Evolutionary conservation across 2,329 filamentous ascomycete genomes (phyloP), one percentile per base, ranked within the genome.

Genomic region (Canariomyces notabilis): DNA sequence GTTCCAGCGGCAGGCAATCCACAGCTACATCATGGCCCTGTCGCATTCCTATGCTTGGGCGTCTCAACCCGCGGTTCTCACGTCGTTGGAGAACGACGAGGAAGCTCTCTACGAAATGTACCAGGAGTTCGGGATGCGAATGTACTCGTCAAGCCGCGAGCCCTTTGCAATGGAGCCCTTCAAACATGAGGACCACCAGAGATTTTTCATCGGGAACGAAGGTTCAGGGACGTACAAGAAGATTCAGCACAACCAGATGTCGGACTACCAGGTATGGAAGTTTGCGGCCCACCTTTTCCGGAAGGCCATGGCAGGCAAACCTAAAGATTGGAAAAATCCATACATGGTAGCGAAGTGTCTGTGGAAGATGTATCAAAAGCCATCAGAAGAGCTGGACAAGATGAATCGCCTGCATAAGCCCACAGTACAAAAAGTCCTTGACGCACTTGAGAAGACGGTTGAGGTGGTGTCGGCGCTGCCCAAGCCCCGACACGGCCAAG

Each of bases 1-100:
- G 42, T 78, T 86, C 50, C 88, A 95, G 63, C 80, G 88, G 23
- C 81, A 80, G 57, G 83, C 88, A 1, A 90, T 95, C 37, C 88
- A 95, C 63, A 91, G 87, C 61, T 88, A 87, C 57, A 79, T 75
- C 0, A 68, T 82, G 32, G 77, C 77, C 0, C 58, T 82, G 12
- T 81, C 78, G 0, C 73, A 80, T 51, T 80, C 76, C 0, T 72
- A 77, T 47, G 77, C 74, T 0, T 70, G 70, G 49, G 63, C 68
- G 14, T 65, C 65, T 9, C 65, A 72, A 8, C 52, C 53, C 2
- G 45, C 42, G 4, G 51, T 47, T 5, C 49, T 53, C 9, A 50
- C 47, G 1, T 48, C 52, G 3, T 64, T 71, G 1, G 67, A 70
- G 2, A 69, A 70, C 15, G 75, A 76, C 37, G 70, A 71, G 8